Conservation (phyloP, 331 rosid genomes). For the Dryas integrifolia region DNA sequence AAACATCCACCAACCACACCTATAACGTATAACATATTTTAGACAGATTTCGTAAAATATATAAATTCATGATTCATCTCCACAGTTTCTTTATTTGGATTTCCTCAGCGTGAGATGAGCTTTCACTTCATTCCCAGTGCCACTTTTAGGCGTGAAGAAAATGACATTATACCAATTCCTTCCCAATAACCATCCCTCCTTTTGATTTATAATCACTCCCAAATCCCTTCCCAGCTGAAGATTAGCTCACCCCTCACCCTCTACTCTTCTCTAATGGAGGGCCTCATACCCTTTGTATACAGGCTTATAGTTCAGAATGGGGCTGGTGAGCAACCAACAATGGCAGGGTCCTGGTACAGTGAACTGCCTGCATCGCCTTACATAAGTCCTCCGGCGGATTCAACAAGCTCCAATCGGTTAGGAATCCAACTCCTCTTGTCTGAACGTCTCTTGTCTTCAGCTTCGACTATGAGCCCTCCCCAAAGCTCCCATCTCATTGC, state of each 20-base stretch:
- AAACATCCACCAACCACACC: too few relatives aligned
- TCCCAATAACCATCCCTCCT: neutral
- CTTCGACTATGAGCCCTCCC: neutral
- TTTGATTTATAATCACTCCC: neutral
- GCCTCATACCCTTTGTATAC: constrained; percentile 6
- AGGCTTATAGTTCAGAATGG: neutral
- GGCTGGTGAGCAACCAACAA: neutral
- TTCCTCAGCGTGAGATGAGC: neutral
- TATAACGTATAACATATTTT: neutral
- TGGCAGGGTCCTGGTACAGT: neutral
- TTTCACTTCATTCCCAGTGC: neutral
- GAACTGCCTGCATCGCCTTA: neutral
- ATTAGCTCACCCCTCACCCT: neutral
- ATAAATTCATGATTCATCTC: neutral
- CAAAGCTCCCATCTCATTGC: neutral
- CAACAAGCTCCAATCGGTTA: neutral
- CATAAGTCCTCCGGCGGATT: neutral
- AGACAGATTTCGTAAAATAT: neutral
- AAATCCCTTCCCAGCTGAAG: neutral
- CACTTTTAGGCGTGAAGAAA: constrained; percentile 9
- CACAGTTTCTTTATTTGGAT: neutral
- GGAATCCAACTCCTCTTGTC: neutral
- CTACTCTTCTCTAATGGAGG: constrained; percentile 4
- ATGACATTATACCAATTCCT: neutral
- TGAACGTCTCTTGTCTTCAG: neutral